These are phyloP conservation scores for Annulohypoxylon maeteangense DNA, from an alignment of 495 filamentous ascomycete species.

Conservation along the genomic window DNA sequence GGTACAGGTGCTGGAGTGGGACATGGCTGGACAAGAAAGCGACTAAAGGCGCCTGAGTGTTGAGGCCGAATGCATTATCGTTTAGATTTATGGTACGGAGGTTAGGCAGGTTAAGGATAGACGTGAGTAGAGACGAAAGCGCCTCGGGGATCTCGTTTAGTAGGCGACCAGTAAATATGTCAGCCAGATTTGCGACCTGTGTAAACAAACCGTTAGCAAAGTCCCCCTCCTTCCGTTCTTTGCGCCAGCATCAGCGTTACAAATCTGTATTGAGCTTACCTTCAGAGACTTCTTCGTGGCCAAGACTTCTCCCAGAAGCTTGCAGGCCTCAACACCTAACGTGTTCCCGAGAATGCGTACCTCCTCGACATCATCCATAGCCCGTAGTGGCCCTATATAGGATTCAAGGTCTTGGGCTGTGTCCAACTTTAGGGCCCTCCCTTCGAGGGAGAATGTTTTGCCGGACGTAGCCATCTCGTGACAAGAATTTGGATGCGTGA, in stretches of 20 bases:
- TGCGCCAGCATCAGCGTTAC: neutral
- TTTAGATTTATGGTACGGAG: constrained; percentile 94
- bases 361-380: constrained; percentile 80
- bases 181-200: constrained; percentile 87
- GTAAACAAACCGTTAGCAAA: neutral
- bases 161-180: constrained; percentile 96
- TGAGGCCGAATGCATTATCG: constrained; percentile 97
- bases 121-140: constrained; percentile 82
- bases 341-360: constrained; percentile 90
- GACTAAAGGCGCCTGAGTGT: constrained; percentile 83
- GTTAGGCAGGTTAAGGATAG: constrained; percentile 82
- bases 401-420: constrained; percentile 84
- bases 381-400: constrained; percentile 79
- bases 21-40: constrained; percentile 87
- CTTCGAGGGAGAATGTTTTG: constrained; percentile 90
- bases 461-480: constrained; percentile 56
- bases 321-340: constrained; percentile 85
- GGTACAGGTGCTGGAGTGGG: constrained; percentile 88
- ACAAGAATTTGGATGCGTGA: neutral
- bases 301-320: constrained; percentile 81
- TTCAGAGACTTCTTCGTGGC: constrained; percentile 80
- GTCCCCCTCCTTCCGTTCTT: neutral
- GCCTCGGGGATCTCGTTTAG: constrained; percentile 94
- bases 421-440: constrained; percentile 90
- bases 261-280: constrained; percentile 54